A percentile compares a stretch with the other conserved stretches of the same genome.
Conservation (phyloP, 306 rosid genomes). For the Cicer arietinum region DNA sequence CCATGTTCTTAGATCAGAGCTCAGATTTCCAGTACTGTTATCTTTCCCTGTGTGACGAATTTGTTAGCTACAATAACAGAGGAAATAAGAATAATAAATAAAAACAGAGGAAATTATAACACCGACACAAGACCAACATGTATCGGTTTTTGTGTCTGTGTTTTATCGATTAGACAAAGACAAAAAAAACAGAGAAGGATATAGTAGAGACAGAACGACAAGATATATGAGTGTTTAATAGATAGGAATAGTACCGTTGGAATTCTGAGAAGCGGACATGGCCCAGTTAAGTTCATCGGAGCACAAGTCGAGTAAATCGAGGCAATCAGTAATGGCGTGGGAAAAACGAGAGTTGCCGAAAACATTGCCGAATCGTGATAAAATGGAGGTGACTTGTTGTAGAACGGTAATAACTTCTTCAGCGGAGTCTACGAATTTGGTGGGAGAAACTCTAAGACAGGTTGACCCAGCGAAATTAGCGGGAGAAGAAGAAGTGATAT, state of each 20-base stretch:
- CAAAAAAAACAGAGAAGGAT: too few relatives aligned
- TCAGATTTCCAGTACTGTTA: slow-evolving; percentile 70
- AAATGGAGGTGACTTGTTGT: slow-evolving; percentile 49
- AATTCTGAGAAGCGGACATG: slow-evolving; percentile 60
- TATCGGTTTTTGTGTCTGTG: too few relatives aligned
- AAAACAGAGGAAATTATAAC: too few relatives aligned
- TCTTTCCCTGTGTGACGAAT: slow-evolving; percentile 52
- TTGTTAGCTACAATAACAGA: not conserved
- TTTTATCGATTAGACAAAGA: too few relatives aligned
- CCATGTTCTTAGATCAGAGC: slow-evolving; percentile 89
- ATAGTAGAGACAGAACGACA: too few relatives aligned
- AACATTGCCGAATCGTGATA: slow-evolving; percentile 50
- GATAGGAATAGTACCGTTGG: slow-evolving; percentile 44
- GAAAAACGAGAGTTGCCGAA: slow-evolving; percentile 60
- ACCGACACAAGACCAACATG: too few relatives aligned
- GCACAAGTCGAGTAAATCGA: slow-evolving; percentile 70
- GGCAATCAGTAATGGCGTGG: slow-evolving; percentile 72
- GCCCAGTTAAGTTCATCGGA: slow-evolving; percentile 62
- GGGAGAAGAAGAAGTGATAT: slow-evolving; percentile 11
- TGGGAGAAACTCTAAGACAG: slow-evolving; percentile 55
- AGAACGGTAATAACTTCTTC: slow-evolving; percentile 45
- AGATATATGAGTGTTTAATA: too few relatives aligned
- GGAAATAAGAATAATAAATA: too few relatives aligned
- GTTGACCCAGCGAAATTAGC: slow-evolving; percentile 17
- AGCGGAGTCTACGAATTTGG: slow-evolving; percentile 52